These are phyloP conservation scores for Noccaea caerulescens DNA, from an alignment of 345 rosid species.

Conservation along the genomic window DNA sequence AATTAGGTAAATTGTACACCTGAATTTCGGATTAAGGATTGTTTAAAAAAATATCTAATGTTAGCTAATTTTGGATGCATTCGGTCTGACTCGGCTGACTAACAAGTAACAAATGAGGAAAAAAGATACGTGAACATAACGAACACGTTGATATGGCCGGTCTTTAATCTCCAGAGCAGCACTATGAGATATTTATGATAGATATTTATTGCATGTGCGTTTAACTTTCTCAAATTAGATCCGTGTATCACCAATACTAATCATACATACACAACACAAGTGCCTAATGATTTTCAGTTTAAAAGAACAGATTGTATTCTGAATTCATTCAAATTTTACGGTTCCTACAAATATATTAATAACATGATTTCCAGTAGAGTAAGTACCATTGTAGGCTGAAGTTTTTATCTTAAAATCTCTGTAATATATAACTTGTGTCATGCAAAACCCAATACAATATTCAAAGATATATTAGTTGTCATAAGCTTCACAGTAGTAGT, in stretches of 20 bases:
- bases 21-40: slow-evolving; percentile 13
- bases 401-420: not conserved
- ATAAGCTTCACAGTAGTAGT: not conserved
- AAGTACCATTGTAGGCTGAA: not conserved
- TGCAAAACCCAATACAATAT: not conserved
- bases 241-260: not conserved
- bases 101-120: not conserved
- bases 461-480: not conserved
- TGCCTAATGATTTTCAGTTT: not conserved
- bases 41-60: slow-evolving; percentile 18
- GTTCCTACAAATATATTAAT: not conserved
- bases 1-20: slow-evolving; percentile 24
- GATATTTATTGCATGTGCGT: slow-evolving; percentile 12
- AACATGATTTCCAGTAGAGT: not conserved
- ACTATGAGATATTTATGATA: not conserved
- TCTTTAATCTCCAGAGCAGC: slow-evolving; percentile 12
- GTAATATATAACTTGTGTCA: not conserved
- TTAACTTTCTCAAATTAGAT: not conserved
- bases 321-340: not conserved
- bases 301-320: not conserved
- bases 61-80: slow-evolving; percentile 28
- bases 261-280: too few relatives aligned
- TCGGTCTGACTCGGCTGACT: not conserved
- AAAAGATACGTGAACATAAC: slow-evolving; percentile 5
- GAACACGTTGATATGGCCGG: slow-evolving; percentile 24